Conservation (phyloP, 108 stramenopile genomes). For the Nannochloropsis gaditana region DNA sequence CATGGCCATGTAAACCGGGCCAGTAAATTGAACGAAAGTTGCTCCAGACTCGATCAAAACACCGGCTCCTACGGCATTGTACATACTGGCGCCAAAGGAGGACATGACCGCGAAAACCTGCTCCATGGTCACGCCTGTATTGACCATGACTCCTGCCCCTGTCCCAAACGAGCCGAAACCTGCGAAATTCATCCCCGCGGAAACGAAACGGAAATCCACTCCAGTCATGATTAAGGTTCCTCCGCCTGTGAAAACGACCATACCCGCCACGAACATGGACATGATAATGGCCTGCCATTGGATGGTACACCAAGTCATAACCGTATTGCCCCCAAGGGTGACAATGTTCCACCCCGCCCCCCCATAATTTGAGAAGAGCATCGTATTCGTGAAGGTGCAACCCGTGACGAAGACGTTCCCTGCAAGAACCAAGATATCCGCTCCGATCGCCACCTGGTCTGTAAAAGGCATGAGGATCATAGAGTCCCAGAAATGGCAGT, state of each 20-base stretch:
- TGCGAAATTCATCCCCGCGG: background rate
- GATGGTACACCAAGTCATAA: conserved; percentile 16
- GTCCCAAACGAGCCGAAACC: conserved; percentile 1
- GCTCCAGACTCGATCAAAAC: background rate
- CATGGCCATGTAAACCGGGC: conserved; percentile 1
- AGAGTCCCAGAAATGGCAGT: conserved; percentile 1
- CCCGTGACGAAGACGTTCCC: conserved; percentile 6
- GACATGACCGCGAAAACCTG: conserved; percentile 5
- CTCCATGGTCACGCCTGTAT: background rate
- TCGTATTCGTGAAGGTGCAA: conserved; percentile 6
- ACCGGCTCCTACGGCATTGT: conserved; percentile 4
- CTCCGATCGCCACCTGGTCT: background rate
- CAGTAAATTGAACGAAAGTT: background rate
- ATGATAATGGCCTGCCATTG: background rate
- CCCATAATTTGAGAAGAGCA: background rate
- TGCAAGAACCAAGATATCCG: background rate
- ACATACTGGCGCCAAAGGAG: conserved; percentile 5
- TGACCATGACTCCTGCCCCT: conserved; percentile 8
- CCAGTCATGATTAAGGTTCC: background rate
- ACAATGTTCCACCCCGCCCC: background rate
- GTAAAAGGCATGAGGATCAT: conserved; percentile 6
- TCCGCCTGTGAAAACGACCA: background rate
- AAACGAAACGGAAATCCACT: background rate
- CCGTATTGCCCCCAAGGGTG: background rate
- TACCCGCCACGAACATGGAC: background rate